Conservation (phyloP, 106 monocot genomes). For the Dendrobium officinale region DNA sequence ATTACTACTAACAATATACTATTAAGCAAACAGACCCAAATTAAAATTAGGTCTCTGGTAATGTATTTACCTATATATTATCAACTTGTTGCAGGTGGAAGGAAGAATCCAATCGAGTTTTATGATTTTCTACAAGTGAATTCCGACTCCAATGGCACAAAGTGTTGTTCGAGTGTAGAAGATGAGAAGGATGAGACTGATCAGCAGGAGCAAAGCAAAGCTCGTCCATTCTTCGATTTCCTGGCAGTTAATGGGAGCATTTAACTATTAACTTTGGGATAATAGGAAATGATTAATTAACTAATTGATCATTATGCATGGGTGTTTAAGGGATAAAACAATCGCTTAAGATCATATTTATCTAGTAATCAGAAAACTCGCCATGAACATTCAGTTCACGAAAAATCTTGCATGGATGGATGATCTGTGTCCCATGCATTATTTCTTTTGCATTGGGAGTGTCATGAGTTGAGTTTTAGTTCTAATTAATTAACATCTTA, state of each 20-base stretch:
- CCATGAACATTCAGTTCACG: no score
- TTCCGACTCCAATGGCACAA: conserved; percentile 26
- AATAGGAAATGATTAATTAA: background rate
- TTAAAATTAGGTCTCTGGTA: background rate
- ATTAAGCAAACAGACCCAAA: background rate
- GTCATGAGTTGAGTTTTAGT: no score
- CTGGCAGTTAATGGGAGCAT: conserved; percentile 26
- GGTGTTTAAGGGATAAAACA: no score
- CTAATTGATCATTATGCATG: background rate
- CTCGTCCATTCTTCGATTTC: conserved; percentile 63
- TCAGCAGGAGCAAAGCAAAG: conserved; percentile 7
- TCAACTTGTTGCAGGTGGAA: conserved; percentile 13
- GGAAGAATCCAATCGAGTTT: conserved; percentile 37
- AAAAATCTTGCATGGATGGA: no score
- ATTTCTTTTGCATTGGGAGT: no score
- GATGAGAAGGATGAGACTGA: conserved; percentile 17
- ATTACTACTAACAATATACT: background rate
- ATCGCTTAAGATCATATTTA: no score
- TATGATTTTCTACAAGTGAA: conserved; percentile 77
- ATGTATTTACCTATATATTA: background rate
- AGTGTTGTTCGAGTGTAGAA: conserved; percentile 25
- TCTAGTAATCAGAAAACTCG: no score
- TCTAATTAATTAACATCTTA: no score
- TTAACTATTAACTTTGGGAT: conserved; percentile 4
- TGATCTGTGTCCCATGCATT: no score